phyloP scores from a whole-genome alignment of 164 flowering plant genomes.

The grape (Vitis vinifera) region DNA sequence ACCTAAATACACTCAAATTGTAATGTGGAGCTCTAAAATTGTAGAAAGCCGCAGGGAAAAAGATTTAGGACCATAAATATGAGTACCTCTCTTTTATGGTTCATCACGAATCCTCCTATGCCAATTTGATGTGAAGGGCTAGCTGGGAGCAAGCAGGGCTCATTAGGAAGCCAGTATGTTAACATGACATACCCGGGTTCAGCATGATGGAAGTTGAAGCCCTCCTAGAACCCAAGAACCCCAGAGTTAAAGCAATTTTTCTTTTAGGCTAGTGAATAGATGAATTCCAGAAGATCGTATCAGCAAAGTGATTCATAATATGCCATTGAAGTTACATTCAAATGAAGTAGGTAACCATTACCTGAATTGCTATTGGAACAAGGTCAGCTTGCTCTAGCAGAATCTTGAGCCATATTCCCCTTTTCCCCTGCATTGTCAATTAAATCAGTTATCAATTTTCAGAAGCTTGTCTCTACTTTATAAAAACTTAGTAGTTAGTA shows the following conservation, averaged over 20 bases:
- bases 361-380: slow-evolving; percentile 70
- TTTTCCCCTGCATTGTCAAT: slow-evolving; percentile 47
- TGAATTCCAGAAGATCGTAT: no score
- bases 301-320: no score
- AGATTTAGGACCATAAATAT: neutral
- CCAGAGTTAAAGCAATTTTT: neutral
- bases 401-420: slow-evolving; percentile 60
- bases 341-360: slow-evolving; percentile 9
- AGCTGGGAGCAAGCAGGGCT: slow-evolving; percentile 55
- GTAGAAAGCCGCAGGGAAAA: neutral
- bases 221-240: slow-evolving; percentile 41
- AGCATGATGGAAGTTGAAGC: slow-evolving; percentile 63
- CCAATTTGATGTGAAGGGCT: slow-evolving; percentile 68
- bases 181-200: slow-evolving; percentile 64
- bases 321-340: neutral
- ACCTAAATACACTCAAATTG: slow-evolving; percentile 24
- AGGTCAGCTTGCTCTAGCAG: slow-evolving; percentile 48
- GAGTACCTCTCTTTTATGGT: slow-evolving; percentile 48
- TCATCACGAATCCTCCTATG: slow-evolving; percentile 56
- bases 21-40: neutral
- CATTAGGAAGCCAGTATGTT: slow-evolving; percentile 63
- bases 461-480: no score
- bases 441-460: neutral
- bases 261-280: no score
- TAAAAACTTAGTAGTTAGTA: no score